Conservation (phyloP, 2,329 filamentous ascomycete species). For the Stachybotrys chlorohalonatus region DNA sequence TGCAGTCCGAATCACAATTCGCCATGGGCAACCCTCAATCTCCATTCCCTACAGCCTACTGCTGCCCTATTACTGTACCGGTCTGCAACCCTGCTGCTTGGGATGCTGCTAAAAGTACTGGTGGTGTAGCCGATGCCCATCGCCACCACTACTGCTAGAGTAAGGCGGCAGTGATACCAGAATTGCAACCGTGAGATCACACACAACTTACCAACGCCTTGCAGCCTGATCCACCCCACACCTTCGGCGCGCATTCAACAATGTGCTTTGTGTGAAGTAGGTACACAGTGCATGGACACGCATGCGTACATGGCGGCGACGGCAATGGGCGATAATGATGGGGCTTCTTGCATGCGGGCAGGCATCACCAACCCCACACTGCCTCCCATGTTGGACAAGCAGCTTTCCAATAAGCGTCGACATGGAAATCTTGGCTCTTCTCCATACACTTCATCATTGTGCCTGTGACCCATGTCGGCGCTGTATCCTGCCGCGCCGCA, state of each 20-base stretch:
- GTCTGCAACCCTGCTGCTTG: background rate
- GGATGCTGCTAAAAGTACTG: background rate
- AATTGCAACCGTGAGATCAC: background rate
- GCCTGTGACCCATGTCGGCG: background rate
- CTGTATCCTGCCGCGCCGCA: background rate
- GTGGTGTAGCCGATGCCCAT: background rate
- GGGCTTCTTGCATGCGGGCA: background rate
- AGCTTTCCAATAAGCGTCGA: background rate
- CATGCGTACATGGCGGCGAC: no score
- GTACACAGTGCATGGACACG: no score
- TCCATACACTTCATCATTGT: background rate
- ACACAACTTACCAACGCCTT: no score
- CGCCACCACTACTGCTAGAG: background rate
- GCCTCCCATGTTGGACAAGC: background rate
- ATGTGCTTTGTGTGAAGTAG: no score
- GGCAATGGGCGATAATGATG: background rate
- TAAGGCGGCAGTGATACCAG: no score
- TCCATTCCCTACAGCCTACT: slow-evolving; percentile 1
- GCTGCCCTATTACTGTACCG: background rate
- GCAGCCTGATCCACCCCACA: no score
- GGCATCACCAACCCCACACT: background rate
- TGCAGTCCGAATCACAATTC: background rate
- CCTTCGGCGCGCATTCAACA: no score
- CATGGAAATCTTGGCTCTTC: background rate
- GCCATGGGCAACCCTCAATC: background rate